Evolutionary conservation across 306 rosid species (phyloP).

Genomic region (Acacia melanoxylon): DNA sequence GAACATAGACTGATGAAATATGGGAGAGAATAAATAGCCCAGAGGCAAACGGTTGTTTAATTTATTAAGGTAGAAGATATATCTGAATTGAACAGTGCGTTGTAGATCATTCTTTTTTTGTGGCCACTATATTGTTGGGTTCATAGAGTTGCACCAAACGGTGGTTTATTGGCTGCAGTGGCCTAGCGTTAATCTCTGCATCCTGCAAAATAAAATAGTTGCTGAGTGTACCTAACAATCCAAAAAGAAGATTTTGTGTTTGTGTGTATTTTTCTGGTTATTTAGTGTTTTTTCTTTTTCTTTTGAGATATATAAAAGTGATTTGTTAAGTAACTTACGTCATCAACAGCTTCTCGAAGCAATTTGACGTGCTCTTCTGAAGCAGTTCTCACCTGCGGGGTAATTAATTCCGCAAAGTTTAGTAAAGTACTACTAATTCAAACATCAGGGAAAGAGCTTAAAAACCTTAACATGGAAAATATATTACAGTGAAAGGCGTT

Average conservation of each 20-base stretch:
- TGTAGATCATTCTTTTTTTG: not conserved
- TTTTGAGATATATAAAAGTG: not conserved
- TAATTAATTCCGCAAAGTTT: not conserved
- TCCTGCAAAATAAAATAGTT: conserved; percentile 49
- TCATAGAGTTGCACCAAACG: conserved; percentile 45
- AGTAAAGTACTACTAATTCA: not conserved
- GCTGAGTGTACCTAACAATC: not conserved
- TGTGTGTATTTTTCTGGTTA: too few relatives aligned
- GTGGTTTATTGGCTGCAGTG: conserved; percentile 52
- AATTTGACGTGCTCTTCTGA: conserved; percentile 46
- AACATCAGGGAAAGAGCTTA: not conserved
- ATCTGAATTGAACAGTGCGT: not conserved
- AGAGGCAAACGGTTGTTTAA: not conserved
- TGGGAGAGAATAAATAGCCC: not conserved
- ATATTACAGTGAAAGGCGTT: not conserved
- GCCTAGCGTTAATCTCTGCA: conserved; percentile 62
- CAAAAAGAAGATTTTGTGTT: not conserved
- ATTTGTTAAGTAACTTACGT: conserved; percentile 49
- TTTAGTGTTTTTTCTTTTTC: not conserved
- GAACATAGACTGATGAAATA: not conserved
- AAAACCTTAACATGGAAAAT: not conserved
- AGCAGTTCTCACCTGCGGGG: conserved; percentile 52
- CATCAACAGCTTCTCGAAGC: conserved; percentile 69
- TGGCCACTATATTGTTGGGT: conserved; percentile 17
- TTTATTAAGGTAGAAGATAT: not conserved